These are phyloP conservation scores for Trichoderma sp. DNA, from an alignment of 2,329 filamentous ascomycete genomes.

Conservation along the genomic window DNA sequence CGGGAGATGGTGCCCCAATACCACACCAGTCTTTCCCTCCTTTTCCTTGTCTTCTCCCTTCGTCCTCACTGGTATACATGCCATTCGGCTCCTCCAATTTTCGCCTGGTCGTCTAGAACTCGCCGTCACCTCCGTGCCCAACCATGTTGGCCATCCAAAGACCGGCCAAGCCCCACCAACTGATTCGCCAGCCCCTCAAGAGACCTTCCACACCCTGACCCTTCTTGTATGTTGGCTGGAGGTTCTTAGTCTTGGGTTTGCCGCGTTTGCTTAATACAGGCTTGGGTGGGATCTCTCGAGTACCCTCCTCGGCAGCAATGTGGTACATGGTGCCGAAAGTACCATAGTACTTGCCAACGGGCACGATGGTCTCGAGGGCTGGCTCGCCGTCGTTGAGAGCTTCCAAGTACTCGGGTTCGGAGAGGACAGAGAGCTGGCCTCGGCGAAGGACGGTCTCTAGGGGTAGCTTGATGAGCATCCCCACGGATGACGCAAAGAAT, in stretches of 20 bases:
- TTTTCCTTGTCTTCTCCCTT: constrained; percentile 27
- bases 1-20: constrained; percentile 3
- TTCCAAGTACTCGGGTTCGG: constrained; percentile 53
- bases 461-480: constrained; percentile 84
- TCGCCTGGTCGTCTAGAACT: constrained; percentile 49
- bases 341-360: constrained; percentile 79
- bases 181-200: constrained; percentile 75
- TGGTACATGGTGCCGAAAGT: constrained; percentile 88
- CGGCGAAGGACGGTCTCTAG: constrained; percentile 89
- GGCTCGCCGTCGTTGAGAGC: constrained; percentile 50
- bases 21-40: not conserved
- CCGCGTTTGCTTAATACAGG: constrained; percentile 40
- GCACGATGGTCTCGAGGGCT: constrained; percentile 72
- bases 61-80: constrained; percentile 32
- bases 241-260: constrained; percentile 39
- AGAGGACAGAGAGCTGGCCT: constrained; percentile 77
- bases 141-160: constrained; percentile 71
- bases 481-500: constrained; percentile 76
- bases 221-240: constrained; percentile 48
- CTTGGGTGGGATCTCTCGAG: constrained; percentile 49
- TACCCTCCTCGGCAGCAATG: constrained; percentile 82
- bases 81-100: not conserved
- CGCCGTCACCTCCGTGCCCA: constrained; percentile 62
- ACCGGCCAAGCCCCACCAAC: constrained; percentile 75
- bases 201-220: constrained; percentile 71